phyloP scores from a whole-genome alignment of 163 green algal genomes.

The Scenedesmus sp. region DNA sequence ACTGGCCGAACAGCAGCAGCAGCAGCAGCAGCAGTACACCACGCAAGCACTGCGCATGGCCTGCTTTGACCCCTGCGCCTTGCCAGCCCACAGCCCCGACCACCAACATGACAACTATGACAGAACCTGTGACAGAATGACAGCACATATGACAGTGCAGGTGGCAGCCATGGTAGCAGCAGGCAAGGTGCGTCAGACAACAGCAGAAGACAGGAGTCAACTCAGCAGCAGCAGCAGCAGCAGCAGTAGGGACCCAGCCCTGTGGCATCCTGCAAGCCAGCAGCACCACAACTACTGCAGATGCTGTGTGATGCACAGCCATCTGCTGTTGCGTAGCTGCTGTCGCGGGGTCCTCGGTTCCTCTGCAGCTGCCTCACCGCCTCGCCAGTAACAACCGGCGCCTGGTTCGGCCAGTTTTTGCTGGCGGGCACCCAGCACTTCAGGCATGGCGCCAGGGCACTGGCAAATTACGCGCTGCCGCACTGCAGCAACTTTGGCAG shows the following conservation, averaged over 20 bases:
- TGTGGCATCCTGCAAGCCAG: conserved; percentile 25
- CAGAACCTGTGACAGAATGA: too few relatives aligned
- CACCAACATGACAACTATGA: not conserved
- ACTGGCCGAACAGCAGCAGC: too few relatives aligned
- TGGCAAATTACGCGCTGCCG: conserved; percentile 66
- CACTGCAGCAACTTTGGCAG: conserved; percentile 68
- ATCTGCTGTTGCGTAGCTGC: conserved; percentile 12
- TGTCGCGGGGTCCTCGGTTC: conserved; percentile 9
- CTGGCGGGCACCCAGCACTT: conserved; percentile 63
- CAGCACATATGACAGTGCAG: not conserved
- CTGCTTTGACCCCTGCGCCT: not conserved
- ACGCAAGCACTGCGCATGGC: too few relatives aligned
- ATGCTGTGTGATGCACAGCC: not conserved
- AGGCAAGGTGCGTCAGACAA: not conserved
- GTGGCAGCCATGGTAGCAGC: not conserved
- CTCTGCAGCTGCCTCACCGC: conserved; percentile 40
- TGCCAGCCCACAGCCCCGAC: too few relatives aligned
- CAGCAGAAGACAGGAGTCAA: not conserved
- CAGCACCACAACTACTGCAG: conserved; percentile 44
- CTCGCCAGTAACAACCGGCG: not conserved
- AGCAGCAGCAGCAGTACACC: too few relatives aligned
- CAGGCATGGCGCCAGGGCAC: conserved; percentile 63
- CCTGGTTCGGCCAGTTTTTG: conserved; percentile 70
- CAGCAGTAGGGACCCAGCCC: not conserved
- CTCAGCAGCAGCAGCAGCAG: too few relatives aligned